Evolutionary conservation across 2,329 filamentous ascomycete species (phyloP).

Genomic region (Xylariaceae sp.): DNA sequence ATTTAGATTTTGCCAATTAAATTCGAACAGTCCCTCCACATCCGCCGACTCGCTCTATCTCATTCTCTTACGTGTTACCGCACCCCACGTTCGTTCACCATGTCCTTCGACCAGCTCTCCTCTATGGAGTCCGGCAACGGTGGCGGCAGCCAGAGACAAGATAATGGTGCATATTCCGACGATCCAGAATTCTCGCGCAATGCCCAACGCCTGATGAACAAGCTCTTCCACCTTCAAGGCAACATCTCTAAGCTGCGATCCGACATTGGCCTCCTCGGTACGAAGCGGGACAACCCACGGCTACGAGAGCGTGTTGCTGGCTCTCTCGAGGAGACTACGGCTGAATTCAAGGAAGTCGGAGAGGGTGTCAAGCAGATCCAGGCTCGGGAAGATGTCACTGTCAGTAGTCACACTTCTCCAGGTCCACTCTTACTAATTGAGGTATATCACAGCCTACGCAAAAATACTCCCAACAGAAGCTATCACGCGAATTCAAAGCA

Average conservation of each 20-base stretch:
- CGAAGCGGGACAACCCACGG: slow-evolving; percentile 84
- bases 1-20: too few species aligned
- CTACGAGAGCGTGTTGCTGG: slow-evolving; percentile 88
- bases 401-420: slow-evolving; percentile 39
- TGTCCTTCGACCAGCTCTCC: slow-evolving; percentile 90
- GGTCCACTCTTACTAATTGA: slow-evolving; percentile 5
- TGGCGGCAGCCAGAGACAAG: slow-evolving; percentile 51
- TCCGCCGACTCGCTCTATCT: background rate
- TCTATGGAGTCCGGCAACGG: slow-evolving; percentile 74
- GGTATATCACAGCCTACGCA: slow-evolving; percentile 67
- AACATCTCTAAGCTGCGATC: slow-evolving; percentile 82
- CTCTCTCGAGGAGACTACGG: slow-evolving; percentile 78
- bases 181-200: slow-evolving; percentile 87
- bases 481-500: slow-evolving; percentile 88
- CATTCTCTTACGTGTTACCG: background rate
- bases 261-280: slow-evolving; percentile 82
- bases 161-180: slow-evolving; percentile 65
- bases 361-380: slow-evolving; percentile 92
- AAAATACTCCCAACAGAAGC: slow-evolving; percentile 93
- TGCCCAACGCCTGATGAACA: slow-evolving; percentile 78
- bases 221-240: slow-evolving; percentile 83
- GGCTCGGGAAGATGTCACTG: slow-evolving; percentile 77
- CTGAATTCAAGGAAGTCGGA: slow-evolving; percentile 84
- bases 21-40: background rate
- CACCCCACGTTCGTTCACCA: slow-evolving; percentile 34